Evolutionary conservation across 2,329 filamentous ascomycete species (phyloP).

Genomic region (Didymella keratinophila): DNA sequence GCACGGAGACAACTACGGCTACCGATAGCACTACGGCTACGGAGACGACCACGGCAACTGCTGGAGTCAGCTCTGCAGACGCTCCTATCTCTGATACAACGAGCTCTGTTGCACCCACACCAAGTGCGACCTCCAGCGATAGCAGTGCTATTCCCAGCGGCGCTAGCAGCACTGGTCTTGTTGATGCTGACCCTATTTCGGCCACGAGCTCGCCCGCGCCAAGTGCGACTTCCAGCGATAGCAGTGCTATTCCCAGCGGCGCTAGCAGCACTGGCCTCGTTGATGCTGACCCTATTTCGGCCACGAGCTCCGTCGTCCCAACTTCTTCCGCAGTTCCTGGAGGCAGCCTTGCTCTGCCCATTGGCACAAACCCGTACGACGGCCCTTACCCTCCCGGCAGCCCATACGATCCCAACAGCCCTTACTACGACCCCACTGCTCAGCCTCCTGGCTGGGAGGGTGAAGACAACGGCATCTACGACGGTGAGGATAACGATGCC

Average conservation of each 20-base stretch:
- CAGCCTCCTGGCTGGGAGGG: conserved; percentile 20
- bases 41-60: too few species aligned
- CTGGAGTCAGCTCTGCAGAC: too few species aligned
- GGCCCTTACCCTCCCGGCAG: not conserved
- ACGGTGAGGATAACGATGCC: conserved; percentile 21
- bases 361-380: conserved; percentile 14
- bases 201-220: not conserved
- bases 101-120: too few species aligned
- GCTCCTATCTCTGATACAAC: too few species aligned
- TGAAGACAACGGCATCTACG: conserved; percentile 22
- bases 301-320: not conserved
- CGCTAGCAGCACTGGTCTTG: not conserved
- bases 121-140: too few species aligned
- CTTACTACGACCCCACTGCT: not conserved
- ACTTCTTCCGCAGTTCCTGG: not conserved
- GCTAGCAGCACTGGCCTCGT: not conserved
- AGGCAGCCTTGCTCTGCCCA: conserved; percentile 2
- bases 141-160: not conserved
- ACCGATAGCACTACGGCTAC: too few species aligned
- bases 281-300: not conserved
- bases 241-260: not conserved
- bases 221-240: not conserved
- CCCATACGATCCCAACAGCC: not conserved
- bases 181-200: not conserved
- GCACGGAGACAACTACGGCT: too few species aligned